Evolutionary conservation across 306 rosid species (phyloP).

Genomic region (Cajanus cajan): DNA sequence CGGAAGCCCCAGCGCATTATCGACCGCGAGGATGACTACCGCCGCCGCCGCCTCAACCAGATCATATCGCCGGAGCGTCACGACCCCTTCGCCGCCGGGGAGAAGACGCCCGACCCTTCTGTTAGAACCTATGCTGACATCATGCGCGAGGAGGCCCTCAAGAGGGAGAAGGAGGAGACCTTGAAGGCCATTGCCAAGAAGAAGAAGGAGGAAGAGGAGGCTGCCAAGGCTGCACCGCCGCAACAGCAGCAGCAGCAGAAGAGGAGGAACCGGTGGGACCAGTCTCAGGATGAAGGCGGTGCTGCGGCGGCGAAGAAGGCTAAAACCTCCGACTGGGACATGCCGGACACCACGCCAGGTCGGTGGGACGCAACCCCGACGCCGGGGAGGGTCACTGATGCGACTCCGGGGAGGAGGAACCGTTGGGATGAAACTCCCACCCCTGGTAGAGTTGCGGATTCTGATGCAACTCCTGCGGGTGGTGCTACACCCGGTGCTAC

Average conservation of each 20-base stretch:
- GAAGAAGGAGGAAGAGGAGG: slow-evolving; percentile 41
- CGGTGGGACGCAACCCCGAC: slow-evolving; percentile 42
- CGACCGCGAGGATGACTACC: slow-evolving; percentile 35
- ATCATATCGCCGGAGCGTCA: slow-evolving; percentile 35
- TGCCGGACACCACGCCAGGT: slow-evolving; percentile 33
- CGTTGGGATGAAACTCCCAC: slow-evolving; percentile 44
- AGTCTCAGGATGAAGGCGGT: slow-evolving; percentile 24
- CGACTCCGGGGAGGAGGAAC: slow-evolving; percentile 40
- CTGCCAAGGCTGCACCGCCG: slow-evolving; percentile 10
- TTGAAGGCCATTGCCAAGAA: slow-evolving; percentile 22
- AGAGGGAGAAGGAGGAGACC: slow-evolving; percentile 38
- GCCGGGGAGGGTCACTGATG: slow-evolving; percentile 31
- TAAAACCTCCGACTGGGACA: slow-evolving; percentile 39
- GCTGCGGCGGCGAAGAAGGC: slow-evolving; percentile 7
- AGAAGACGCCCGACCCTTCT: slow-evolving; percentile 31
- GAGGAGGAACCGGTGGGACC: slow-evolving; percentile 42
- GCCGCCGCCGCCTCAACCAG: slow-evolving; percentile 22
- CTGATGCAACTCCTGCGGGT: slow-evolving; percentile 39
- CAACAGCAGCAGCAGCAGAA: slow-evolving; percentile 27
- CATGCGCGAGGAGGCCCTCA: slow-evolving; percentile 34
- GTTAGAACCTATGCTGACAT: slow-evolving; percentile 21
- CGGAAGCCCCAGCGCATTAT: slow-evolving; percentile 13
- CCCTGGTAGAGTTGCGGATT: slow-evolving; percentile 34
- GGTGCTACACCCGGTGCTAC: slow-evolving; percentile 40
- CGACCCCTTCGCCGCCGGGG: slow-evolving; percentile 33